Conservation (phyloP, 2,329 filamentous ascomycete species). For the Aureobasidium sp. region DNA sequence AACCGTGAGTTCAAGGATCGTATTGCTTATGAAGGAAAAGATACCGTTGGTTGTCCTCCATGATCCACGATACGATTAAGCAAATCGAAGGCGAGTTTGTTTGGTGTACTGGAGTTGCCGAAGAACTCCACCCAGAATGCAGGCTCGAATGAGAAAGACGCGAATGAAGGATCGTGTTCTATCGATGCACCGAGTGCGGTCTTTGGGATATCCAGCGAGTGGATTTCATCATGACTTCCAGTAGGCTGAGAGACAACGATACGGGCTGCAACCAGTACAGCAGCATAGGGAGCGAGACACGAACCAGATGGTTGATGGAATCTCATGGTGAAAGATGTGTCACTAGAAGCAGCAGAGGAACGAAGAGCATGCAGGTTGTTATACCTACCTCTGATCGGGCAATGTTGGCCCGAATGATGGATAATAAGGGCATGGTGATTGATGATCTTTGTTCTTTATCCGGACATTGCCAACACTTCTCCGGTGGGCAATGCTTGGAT, state of each 20-base stretch:
- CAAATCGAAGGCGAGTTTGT: slow-evolving; percentile 21
- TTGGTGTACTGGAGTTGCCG: slow-evolving; percentile 20
- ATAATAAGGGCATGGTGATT: background rate
- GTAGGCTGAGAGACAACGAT: background rate
- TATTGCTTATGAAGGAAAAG: background rate
- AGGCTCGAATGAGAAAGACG: slow-evolving; percentile 24
- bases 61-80: slow-evolving; percentile 21
- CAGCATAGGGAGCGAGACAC: background rate
- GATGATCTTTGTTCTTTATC: background rate
- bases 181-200: slow-evolving; percentile 20
- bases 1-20: background rate
- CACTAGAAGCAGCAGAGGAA: too few species aligned
- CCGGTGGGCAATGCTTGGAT: background rate
- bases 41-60: slow-evolving; percentile 19
- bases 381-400: background rate
- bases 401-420: background rate
- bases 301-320: background rate
- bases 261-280: background rate
- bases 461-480: background rate
- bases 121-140: slow-evolving; percentile 27
- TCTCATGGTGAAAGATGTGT: background rate
- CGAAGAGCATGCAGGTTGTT: background rate
- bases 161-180: slow-evolving; percentile 20
- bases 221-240: background rate
- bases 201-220: background rate